Evolutionary conservation across 495 filamentous ascomycete species (phyloP), one percentile per base, ranked within the genome.

Genomic region (Aspergillus asperescens): DNA sequence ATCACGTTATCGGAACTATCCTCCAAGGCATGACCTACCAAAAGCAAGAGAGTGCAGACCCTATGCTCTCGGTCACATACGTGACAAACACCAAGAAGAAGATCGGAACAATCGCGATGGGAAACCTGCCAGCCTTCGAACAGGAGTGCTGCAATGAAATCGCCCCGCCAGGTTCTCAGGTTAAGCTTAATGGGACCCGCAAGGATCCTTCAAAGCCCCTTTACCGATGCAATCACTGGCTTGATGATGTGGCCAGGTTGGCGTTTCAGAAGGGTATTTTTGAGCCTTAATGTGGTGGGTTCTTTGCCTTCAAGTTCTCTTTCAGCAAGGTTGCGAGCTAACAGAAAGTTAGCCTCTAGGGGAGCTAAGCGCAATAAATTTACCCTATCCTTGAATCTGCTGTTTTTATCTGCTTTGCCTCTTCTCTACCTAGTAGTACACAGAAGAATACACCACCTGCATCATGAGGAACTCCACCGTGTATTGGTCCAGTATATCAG

Each of bases 401-500:
- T 38, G 18, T 2, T 20, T 9, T n/a, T 15, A 2, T 4, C 7
- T 38, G 4, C 28, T 18, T 48, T 4, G 25, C 16, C 46, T 35
- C n/a, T 50, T 27, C 18, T 29, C 9, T 40, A n/a, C 19, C 39
- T 53, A 63, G 52, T 63, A 60, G 32, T 52, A 63, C 15, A 63
- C 50, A 35, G 58, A 48, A 16, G 38, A 10, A 47, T 61, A 63
- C 0, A 61, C 42, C 12, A 55, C 52, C 24, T 55, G 53, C 58
- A 64, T 64, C 58, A 64, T 59, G 35, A 57, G 54, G 40, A 19
- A 61, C 50, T 61, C 58, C 34, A 55, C 41, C 12, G 50, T 20
- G 28, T 60, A 60, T 34, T 52, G 37, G 24, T 62, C 56, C 32
- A 64, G 38, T 22, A 64, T 62, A 40, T 60, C 49, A 1, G 52